A percentile compares a stretch with the other conserved stretches of the same genome.
Evolutionary conservation across 768 basidiomycete genomes (phyloP).

Genomic region (Scleroderma citrinum): DNA sequence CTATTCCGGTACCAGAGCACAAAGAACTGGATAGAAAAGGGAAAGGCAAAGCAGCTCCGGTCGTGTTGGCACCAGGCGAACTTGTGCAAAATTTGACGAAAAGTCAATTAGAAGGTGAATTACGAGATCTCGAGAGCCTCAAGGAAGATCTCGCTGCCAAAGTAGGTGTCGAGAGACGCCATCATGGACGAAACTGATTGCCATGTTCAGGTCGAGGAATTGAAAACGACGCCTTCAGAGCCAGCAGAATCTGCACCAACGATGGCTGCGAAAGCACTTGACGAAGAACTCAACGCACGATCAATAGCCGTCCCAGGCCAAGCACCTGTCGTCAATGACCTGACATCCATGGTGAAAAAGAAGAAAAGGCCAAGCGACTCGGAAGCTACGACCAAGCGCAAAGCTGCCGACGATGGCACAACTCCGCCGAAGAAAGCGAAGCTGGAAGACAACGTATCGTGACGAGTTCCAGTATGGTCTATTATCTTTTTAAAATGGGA

Average conservation of each 20-base stretch:
- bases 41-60: constrained; percentile 67
- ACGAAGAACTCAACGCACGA: constrained; percentile 56
- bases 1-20: constrained; percentile 26
- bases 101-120: constrained; percentile 69
- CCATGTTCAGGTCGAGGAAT: constrained; percentile 75
- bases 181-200: neutral
- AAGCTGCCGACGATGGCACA: constrained; percentile 56
- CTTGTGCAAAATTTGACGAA: constrained; percentile 61
- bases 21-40: constrained; percentile 46
- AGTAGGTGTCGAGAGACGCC: constrained; percentile 33
- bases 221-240: constrained; percentile 75
- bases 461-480: constrained; percentile 10
- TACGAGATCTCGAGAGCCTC: constrained; percentile 71
- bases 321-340: constrained; percentile 60
- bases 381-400: constrained; percentile 50
- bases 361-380: constrained; percentile 57
- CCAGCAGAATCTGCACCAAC: constrained; percentile 55
- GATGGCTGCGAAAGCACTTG: constrained; percentile 65
- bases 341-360: constrained; percentile 82
- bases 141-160: constrained; percentile 82
- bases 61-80: constrained; percentile 36
- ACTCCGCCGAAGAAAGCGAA: constrained; percentile 56
- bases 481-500: constrained; percentile 19
- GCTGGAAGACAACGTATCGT: constrained; percentile 35
- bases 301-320: constrained; percentile 29